phyloP scores from a whole-genome alignment of 1,284 basidiomycete genomes.

The Boletus holoroseus region DNA sequence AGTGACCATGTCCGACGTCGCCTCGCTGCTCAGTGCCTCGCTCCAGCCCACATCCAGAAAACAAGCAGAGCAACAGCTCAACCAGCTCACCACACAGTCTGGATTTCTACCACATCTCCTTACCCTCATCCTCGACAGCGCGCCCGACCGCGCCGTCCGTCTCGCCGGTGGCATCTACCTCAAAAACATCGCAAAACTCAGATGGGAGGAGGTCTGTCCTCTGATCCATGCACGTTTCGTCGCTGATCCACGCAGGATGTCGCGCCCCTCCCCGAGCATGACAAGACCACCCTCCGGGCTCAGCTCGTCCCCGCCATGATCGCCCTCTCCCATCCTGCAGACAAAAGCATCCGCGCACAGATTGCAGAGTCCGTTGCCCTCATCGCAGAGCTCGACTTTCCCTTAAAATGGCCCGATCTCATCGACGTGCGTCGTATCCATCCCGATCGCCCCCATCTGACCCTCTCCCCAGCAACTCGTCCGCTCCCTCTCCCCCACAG shows the following conservation, averaged over 20 bases:
- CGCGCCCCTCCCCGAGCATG: slow-evolving; percentile 52
- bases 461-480: slow-evolving; percentile 68
- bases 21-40: slow-evolving; percentile 65
- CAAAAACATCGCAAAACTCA: slow-evolving; percentile 80
- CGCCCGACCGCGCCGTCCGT: slow-evolving; percentile 65
- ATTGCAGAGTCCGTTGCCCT: slow-evolving; percentile 86
- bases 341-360: slow-evolving; percentile 71
- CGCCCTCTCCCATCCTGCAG: slow-evolving; percentile 57
- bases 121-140: slow-evolving; percentile 62
- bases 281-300: slow-evolving; percentile 63
- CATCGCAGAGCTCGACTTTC: slow-evolving; percentile 86
- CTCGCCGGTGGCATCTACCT: slow-evolving; percentile 83
- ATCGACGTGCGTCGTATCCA: slow-evolving; percentile 61
- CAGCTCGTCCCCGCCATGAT: slow-evolving; percentile 83
- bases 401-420: slow-evolving; percentile 76
- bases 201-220: slow-evolving; percentile 77
- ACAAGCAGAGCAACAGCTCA: slow-evolving; percentile 74
- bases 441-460: slow-evolving; percentile 17
- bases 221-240: background rate
- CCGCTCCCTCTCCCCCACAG: slow-evolving; percentile 64
- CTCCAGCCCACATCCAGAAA: slow-evolving; percentile 70
- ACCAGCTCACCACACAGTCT: slow-evolving; percentile 59
- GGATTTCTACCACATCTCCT: slow-evolving; percentile 78
- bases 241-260: slow-evolving; percentile 47
- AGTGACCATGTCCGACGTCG: slow-evolving; percentile 60